Evolutionary conservation across 257 asterid genomes (phyloP).

Genomic region (Jasminum sambac): DNA sequence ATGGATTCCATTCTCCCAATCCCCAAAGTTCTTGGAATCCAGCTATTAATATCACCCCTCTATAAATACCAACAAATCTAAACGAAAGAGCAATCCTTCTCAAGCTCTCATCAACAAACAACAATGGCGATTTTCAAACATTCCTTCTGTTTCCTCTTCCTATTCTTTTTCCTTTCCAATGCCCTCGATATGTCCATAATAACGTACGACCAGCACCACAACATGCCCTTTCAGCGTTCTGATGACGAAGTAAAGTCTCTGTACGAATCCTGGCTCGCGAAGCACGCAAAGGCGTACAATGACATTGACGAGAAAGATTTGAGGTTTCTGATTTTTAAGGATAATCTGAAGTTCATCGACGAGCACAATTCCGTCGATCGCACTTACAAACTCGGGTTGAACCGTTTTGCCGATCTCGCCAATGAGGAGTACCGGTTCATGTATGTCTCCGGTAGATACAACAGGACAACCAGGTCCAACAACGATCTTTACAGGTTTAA

Average conservation of each 20-base stretch:
- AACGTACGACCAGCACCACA: conserved; percentile 46
- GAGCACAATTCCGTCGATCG: conserved; percentile 57
- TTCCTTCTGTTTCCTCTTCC: conserved; percentile 23
- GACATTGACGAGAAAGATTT: conserved; percentile 66
- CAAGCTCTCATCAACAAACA: conserved; percentile 44
- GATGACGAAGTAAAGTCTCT: conserved; percentile 39
- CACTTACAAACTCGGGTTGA: conserved; percentile 60
- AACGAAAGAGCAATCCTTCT: neutral
- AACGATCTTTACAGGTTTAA: conserved; percentile 51
- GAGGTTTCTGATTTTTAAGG: conserved; percentile 73
- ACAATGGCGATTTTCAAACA: conserved; percentile 40
- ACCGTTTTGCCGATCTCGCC: conserved; percentile 81
- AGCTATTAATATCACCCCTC: neutral
- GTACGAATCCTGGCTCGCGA: conserved; percentile 77
- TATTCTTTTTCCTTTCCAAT: conserved; percentile 38
- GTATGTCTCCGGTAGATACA: conserved; percentile 55
- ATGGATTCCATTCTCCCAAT: neutral
- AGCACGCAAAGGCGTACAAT: conserved; percentile 63
- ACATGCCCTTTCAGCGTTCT: conserved; percentile 20
- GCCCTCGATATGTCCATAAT: conserved; percentile 80
- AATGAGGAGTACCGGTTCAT: conserved; percentile 64
- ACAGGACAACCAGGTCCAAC: conserved; percentile 33
- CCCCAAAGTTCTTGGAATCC: neutral
- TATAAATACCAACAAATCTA: neutral
- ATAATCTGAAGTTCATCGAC: conserved; percentile 58